A percentile compares a stretch with the other conserved stretches of the same genome.
phyloP scores from a whole-genome alignment of 164 flowering plant species.

The Malania oleifera region DNA sequence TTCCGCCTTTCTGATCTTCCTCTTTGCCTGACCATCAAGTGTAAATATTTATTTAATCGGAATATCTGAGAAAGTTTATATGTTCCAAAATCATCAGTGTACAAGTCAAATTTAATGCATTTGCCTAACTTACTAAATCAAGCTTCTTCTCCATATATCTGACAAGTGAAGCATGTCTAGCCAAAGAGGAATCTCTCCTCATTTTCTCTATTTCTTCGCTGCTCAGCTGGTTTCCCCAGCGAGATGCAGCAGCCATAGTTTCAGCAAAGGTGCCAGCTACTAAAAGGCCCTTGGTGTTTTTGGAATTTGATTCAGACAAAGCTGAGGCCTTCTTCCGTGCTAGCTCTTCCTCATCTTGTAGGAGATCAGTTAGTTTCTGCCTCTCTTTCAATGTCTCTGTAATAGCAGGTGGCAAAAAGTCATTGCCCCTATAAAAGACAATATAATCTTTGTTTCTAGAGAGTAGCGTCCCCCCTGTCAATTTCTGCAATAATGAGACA shows the following conservation, averaged over 20 bases:
- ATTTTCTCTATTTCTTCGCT: constrained; percentile 53
- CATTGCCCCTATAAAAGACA: constrained; percentile 91
- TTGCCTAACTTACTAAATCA: constrained; percentile 45
- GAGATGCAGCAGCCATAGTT: constrained; percentile 72
- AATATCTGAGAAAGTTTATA: not conserved
- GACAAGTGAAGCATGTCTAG: constrained; percentile 57
- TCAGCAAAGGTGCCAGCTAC: constrained; percentile 92
- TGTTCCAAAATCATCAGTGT: not conserved
- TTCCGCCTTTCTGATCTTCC: constrained; percentile 65
- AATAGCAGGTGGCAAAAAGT: constrained; percentile 70
- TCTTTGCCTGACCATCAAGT: constrained; percentile 46
- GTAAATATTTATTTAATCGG: not conserved
- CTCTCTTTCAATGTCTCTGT: constrained; percentile 49
- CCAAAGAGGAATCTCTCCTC: constrained; percentile 51
- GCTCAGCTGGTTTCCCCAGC: constrained; percentile 63
- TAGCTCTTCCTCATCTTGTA: constrained; percentile 70
- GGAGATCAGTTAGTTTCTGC: constrained; percentile 35
- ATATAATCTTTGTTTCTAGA: constrained; percentile 88
- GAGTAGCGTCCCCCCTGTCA: constrained; percentile 84
- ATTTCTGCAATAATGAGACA: constrained; percentile 44
- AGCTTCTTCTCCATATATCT: constrained; percentile 62
- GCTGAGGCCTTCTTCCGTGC: constrained; percentile 46
- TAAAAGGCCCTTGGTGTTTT: constrained; percentile 35
- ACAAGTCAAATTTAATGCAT: not conserved
- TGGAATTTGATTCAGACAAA: constrained; percentile 28